Evolutionary conservation across 73 alveolate species (phyloP).

Genomic region (Paraurostyla sp.): DNA sequence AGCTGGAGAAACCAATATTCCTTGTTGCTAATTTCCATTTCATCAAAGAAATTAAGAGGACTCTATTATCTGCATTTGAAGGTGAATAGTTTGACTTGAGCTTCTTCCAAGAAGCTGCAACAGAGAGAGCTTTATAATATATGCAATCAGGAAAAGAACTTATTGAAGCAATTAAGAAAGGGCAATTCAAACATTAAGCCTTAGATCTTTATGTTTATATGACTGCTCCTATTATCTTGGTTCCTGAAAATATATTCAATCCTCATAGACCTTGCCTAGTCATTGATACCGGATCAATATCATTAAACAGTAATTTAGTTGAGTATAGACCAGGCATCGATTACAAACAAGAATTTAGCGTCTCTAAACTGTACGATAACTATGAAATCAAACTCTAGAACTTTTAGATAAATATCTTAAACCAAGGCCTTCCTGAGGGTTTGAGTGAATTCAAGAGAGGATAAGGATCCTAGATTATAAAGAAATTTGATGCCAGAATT

Average conservation of each 20-base stretch:
- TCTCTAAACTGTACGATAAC: neutral
- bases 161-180: conserved; percentile 19
- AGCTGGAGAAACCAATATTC: neutral
- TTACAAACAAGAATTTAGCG: neutral
- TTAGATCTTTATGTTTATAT: neutral
- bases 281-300: conserved; percentile 1
- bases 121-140: neutral
- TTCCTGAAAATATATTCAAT: conserved; percentile 5
- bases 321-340: neutral
- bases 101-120: conserved; percentile 3
- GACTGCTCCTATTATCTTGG: conserved; percentile 35
- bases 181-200: conserved; percentile 21
- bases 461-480: neutral
- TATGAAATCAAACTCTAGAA: neutral
- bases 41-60: neutral
- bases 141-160: conserved; percentile 40
- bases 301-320: neutral
- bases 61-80: neutral
- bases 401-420: neutral
- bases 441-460: neutral
- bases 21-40: neutral
- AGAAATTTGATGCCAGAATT: conserved; percentile 27
- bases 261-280: neutral
- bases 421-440: conserved; percentile 21
- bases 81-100: conserved; percentile 31